Percentiles rank a stretch among this genome's conserved stretches.
These are phyloP conservation scores for Vitis riparia DNA, from an alignment of 164 flowering plant species.

Conservation along the genomic window DNA sequence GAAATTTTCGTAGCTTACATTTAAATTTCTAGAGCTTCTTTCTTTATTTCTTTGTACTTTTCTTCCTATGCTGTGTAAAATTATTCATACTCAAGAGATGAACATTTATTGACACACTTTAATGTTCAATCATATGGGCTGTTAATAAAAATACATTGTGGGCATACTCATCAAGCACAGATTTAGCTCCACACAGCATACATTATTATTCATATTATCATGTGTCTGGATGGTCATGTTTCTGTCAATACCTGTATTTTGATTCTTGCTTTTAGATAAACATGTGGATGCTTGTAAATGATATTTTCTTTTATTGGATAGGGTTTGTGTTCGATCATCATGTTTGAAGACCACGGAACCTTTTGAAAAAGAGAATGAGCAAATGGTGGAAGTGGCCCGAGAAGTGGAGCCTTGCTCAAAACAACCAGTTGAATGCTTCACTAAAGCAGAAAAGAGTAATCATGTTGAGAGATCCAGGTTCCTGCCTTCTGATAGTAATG, in stretches of 20 bases:
- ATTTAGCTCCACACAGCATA: no score
- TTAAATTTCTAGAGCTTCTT: no score
- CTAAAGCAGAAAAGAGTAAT: not conserved
- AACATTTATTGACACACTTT: no score
- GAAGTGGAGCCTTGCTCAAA: slow-evolving; percentile 11
- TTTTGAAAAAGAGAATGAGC: slow-evolving; percentile 11
- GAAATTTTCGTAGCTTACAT: no score
- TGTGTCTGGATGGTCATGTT: not conserved
- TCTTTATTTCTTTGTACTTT: no score
- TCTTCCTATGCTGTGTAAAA: no score
- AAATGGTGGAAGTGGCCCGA: slow-evolving; percentile 11
- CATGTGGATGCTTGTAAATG: not conserved
- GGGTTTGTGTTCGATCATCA: slow-evolving; percentile 41
- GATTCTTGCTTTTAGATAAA: not conserved
- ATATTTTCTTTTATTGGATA: slow-evolving; percentile 12
- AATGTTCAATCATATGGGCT: no score
- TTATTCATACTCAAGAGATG: no score
- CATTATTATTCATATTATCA: no score
- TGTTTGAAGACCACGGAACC: slow-evolving; percentile 29
- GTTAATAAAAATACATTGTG: no score
- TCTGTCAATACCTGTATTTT: no score
- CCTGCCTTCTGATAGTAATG: slow-evolving; percentile 11
- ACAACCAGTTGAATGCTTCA: slow-evolving; percentile 17
- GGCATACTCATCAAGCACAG: no score
- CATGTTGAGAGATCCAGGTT: slow-evolving; percentile 2